Evolutionary conservation across 805 yeast species (phyloP), one percentile per base, ranked within the genome.

Genomic region (Candida fluviatilis): DNA sequence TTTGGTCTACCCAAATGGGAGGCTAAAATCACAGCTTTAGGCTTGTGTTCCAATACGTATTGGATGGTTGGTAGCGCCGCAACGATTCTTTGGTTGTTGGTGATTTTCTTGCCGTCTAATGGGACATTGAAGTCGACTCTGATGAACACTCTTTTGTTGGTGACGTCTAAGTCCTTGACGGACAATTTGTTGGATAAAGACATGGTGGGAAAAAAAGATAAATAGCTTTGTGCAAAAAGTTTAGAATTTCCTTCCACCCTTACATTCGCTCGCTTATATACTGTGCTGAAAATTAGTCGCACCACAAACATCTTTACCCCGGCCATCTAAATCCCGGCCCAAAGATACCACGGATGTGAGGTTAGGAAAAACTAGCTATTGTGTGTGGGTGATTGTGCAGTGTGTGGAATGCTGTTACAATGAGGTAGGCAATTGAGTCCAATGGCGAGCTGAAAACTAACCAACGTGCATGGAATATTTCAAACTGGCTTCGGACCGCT

Each of bases 1-100:
- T 93, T 93, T 69, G 99, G 99, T 76, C 99, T 89, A 62, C 99
- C 99, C 66, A 93, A 78, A 69, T 93, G 99, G 45, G 98, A 90
- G 50, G 97, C 98, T 55, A 93, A 79, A 53, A 93, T 75, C 51
- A 93, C 82, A 51, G 80, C 87, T 77, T 84, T 88, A 62, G 99
- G 96, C 59, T 84, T 78, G 53, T 91, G 83, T 62, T 86, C 91
- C 64, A 85, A 73, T 38, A 91, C 97, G 67, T 91, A 93, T 71
- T 95, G 69, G 75, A 93, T 93, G 54, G 99, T 91, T 68, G 99
- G 99, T 58, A 95, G 73, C 53, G 99, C 99, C 65, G 99, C 99
- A 58, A 90, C 98, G 62, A 93, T 93, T 75, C 99, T 84, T 76
- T 93, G 98, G 78, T 93, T 95, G 82, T 95, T 93, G 75, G 99